A percentile compares a stretch with the other conserved stretches of the same genome.
phyloP scores from a whole-genome alignment of 2,329 filamentous ascomycete species.

The Colletotrichum nymphaeae region DNA sequence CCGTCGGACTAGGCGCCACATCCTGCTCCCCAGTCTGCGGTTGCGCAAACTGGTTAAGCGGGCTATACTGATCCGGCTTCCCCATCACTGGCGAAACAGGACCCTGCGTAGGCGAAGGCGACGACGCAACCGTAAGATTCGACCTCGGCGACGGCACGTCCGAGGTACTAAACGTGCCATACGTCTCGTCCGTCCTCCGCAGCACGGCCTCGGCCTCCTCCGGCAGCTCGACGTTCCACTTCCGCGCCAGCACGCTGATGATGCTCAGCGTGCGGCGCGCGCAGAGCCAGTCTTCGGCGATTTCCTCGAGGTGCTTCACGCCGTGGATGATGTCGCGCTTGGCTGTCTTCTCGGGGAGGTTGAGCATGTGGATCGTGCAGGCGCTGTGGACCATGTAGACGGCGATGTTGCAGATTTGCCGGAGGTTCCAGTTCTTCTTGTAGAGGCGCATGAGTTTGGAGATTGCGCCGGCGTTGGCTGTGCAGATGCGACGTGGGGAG shows the following conservation, averaged over 20 bases:
- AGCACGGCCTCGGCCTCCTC: slow-evolving; percentile 83
- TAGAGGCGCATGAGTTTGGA: slow-evolving; percentile 96
- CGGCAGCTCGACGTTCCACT: slow-evolving; percentile 89
- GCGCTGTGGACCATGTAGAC: slow-evolving; percentile 96
- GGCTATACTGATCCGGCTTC: slow-evolving; percentile 48
- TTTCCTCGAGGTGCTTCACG: slow-evolving; percentile 92
- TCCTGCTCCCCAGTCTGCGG: slow-evolving; percentile 41
- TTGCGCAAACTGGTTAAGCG: slow-evolving; percentile 47
- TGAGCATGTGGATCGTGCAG: slow-evolving; percentile 93
- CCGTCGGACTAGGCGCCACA: slow-evolving; percentile 40
- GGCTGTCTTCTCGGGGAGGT: slow-evolving; percentile 91
- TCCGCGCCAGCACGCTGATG: slow-evolving; percentile 84
- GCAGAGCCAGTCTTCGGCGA: slow-evolving; percentile 94
- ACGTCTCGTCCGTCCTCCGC: slow-evolving; percentile 82
- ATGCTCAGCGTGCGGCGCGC: slow-evolving; percentile 88
- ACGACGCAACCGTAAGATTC: slow-evolving; percentile 41
- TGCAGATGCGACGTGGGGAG: slow-evolving; percentile 90
- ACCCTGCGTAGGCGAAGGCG: slow-evolving; percentile 43
- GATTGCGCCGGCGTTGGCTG: slow-evolving; percentile 87
- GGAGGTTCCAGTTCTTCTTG: slow-evolving; percentile 89
- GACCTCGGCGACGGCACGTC: slow-evolving; percentile 68
- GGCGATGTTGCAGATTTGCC: slow-evolving; percentile 95
- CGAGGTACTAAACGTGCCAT: slow-evolving; percentile 75
- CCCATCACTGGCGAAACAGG: slow-evolving; percentile 33
- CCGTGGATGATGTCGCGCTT: slow-evolving; percentile 91